These are phyloP conservation scores for Phytomonas francai DNA, from an alignment of 208 protist species.

Conservation along the genomic window DNA sequence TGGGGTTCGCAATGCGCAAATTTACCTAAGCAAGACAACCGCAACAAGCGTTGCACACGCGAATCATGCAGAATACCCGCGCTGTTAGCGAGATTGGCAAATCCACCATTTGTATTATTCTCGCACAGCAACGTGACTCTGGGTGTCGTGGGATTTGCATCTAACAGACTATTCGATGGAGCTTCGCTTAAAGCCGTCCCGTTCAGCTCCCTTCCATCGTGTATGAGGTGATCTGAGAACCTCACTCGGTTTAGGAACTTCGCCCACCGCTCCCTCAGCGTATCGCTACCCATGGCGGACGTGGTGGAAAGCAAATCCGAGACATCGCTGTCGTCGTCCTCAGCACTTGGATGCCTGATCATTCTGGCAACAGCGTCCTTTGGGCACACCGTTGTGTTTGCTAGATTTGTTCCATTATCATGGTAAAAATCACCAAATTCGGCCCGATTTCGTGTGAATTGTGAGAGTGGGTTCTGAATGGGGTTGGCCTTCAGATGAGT, in stretches of 20 bases:
- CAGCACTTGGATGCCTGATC: not conserved
- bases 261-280: slow-evolving; percentile 5
- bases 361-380: not conserved
- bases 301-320: slow-evolving; percentile 4
- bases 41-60: slow-evolving; percentile 52
- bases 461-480: not conserved
- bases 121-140: not conserved
- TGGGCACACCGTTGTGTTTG: not conserved
- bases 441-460: not conserved
- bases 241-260: not conserved
- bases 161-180: not conserved
- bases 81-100: slow-evolving; percentile 1
- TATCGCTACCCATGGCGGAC: not conserved
- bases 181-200: not conserved
- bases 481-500: not conserved
- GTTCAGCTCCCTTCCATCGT: not conserved
- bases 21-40: slow-evolving; percentile 48
- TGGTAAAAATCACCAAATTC: not conserved
- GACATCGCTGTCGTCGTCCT: slow-evolving; percentile 1
- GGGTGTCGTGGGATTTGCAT: not conserved
- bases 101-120: not conserved
- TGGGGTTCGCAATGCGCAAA: slow-evolving; percentile 25
- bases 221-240: not conserved
- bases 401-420: not conserved
- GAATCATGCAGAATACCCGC: slow-evolving; percentile 27